A percentile compares a stretch with the other conserved stretches of the same genome.
These are phyloP conservation scores for Pestalotiopsis sp. DNA, from an alignment of 2,329 filamentous ascomycete species.

Conservation along the genomic window DNA sequence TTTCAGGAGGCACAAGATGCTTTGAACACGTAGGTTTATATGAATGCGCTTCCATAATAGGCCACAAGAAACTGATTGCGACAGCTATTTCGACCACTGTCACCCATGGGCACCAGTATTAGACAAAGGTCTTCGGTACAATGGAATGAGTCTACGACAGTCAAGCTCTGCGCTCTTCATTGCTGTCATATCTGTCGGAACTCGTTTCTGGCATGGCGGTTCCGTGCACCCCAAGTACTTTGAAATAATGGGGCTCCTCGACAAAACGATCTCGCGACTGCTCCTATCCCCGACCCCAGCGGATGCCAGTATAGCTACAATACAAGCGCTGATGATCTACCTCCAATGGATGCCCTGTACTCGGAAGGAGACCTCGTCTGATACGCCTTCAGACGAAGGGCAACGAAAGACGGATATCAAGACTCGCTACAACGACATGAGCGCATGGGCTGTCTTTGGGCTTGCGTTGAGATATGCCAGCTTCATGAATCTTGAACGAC, in stretches of 20 bases:
- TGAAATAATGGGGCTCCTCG: background rate
- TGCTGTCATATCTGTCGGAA: background rate
- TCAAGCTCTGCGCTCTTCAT: conserved; percentile 1
- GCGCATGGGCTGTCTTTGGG: conserved; percentile 7
- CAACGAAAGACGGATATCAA: background rate
- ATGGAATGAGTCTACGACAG: conserved; percentile 1
- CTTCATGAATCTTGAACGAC: conserved; percentile 4
- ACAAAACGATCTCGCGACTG: conserved; percentile 6
- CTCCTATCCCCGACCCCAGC: background rate
- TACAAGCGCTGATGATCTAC: conserved; percentile 9
- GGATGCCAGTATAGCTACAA: conserved; percentile 1
- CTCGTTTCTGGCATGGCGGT: conserved; percentile 5
- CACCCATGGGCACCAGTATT: conserved; percentile 7
- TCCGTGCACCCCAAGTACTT: conserved; percentile 7
- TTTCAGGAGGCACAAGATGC: conserved; percentile 8
- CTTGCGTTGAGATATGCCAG: conserved; percentile 4
- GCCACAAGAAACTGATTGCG: background rate
- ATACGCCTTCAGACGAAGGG: background rate
- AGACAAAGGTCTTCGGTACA: background rate
- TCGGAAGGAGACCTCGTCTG: background rate
- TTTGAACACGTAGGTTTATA: conserved; percentile 1
- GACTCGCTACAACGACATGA: conserved; percentile 11
- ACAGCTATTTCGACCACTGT: conserved; percentile 6
- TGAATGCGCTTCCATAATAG: background rate
- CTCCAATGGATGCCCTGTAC: conserved; percentile 12